These are phyloP conservation scores for Aspergillus affinis DNA, from an alignment of 495 filamentous ascomycete genomes.

Conservation along the genomic window DNA sequence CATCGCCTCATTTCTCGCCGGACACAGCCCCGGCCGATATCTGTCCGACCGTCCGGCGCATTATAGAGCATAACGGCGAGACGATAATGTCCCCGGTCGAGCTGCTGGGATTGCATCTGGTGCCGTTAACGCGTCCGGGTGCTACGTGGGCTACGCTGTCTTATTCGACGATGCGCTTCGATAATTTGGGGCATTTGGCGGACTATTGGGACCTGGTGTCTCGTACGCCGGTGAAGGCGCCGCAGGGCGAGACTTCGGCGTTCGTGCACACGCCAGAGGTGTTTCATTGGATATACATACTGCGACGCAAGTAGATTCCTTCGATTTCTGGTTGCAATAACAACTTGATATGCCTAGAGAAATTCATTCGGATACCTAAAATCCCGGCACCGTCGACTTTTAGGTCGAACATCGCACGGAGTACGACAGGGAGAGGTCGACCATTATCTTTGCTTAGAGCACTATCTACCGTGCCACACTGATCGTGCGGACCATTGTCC, in stretches of 20 bases:
- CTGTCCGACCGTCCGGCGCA: constrained; percentile 27
- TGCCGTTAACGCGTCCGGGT: constrained; percentile 30
- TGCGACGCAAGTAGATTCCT: constrained; percentile 31
- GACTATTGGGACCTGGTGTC: constrained; percentile 35
- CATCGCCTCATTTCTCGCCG: constrained; percentile 15
- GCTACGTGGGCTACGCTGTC: constrained; percentile 39
- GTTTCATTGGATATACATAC: constrained; percentile 44
- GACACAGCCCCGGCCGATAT: constrained; percentile 12
- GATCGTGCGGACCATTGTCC: too few relatives aligned
- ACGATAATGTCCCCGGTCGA: constrained; percentile 35
- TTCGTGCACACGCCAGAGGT: constrained; percentile 35
- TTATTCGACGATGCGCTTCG: constrained; percentile 40
- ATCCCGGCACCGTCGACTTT: not conserved
- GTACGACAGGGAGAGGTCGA: too few relatives aligned
- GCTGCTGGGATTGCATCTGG: constrained; percentile 37
- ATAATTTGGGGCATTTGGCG: constrained; percentile 23
- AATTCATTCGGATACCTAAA: not conserved
- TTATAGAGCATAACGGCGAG: constrained; percentile 10
- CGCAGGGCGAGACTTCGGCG: constrained; percentile 32
- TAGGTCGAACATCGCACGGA: not conserved
- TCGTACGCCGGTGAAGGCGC: constrained; percentile 39
- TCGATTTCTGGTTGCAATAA: not conserved
- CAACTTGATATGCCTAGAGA: not conserved
- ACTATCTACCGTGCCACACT: not conserved
- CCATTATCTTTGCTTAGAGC: too few relatives aligned